Base-by-base conservation (phyloP, 192 early-diverging fungal genomes). In the Podila minutissima region DNA sequence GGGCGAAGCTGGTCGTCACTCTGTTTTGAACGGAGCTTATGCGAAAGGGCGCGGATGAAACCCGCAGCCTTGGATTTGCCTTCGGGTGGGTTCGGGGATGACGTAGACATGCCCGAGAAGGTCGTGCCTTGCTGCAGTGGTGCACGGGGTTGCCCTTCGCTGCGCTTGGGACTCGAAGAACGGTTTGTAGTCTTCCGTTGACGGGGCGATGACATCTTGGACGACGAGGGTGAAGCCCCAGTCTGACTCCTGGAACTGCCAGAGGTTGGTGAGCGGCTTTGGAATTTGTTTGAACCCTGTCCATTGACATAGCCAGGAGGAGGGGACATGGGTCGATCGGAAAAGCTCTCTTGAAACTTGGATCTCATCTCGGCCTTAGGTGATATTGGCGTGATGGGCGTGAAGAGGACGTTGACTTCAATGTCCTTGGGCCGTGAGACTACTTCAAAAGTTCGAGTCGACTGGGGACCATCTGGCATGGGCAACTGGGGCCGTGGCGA, bases 21-120 rank as follows among this genome's bases (percentile, higher is more conserved):
- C 66, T 63, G 77, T 62, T 81, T 81, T 5, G 77, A 81, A n/a
- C 77, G 77, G 3, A 81, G 67, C 58, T 81, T 81, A 46, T 65
- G 62, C 5, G 77, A 81, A 20, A 81, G 62, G 24, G 77, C 77
- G 12, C 77, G 63, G 35, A 81, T 81, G 41, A 81, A 81, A 28
- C 77, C 77, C 24, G 71, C 71, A 2, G 77, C 71, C 71, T 81
- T 81, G 62, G 71, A 81, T 38, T 81, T 81, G 24, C 66, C 50
- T 67, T 81, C 77, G 3, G 59, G 49, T 22, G 66, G 11, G 7
- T 65, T 55, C 0, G 51, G 49, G 2, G 62, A 69, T 2, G 32
- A 26, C 1, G 65, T 61, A 6, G 77, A 81, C 6, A 53, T 37
- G 11, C 51, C 41, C 15, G 67, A 69, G 51, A 32, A 49, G 1